Percentiles rank a stretch among this genome's conserved stretches.
phyloP scores from a whole-genome alignment of 352 stramenopile species.

The Pythium pyrilobum region DNA sequence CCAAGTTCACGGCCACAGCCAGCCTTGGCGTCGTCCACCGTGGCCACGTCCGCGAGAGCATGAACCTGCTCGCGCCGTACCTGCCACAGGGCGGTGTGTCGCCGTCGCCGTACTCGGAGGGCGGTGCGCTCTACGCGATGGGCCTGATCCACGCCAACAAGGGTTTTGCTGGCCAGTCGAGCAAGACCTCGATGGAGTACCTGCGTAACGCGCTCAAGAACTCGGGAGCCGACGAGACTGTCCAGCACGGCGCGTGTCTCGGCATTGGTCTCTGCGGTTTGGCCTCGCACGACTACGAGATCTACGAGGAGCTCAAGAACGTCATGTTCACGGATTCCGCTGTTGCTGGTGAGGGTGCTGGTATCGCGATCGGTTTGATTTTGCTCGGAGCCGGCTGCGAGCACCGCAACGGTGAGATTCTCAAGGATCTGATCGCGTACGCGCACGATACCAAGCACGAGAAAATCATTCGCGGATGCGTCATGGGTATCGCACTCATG shows the following conservation, averaged over 20 bases:
- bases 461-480: slow-evolving; percentile 99
- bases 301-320: slow-evolving; percentile 98
- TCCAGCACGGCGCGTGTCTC: slow-evolving; percentile 97
- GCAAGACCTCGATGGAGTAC: slow-evolving; percentile 82
- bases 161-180: slow-evolving; percentile 78
- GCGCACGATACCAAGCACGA: slow-evolving; percentile 98
- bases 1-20: slow-evolving; percentile 98
- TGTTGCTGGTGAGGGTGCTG: slow-evolving; percentile 96
- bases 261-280: slow-evolving; percentile 96
- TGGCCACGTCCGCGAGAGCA: slow-evolving; percentile 96
- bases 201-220: slow-evolving; percentile 82
- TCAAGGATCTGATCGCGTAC: slow-evolving; percentile 96
- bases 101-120: slow-evolving; percentile 95
- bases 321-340: slow-evolving; percentile 97
- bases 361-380: slow-evolving; percentile 97
- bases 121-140: slow-evolving; percentile 96
- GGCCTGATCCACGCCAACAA: slow-evolving; percentile 98
- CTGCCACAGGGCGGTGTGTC: slow-evolving; percentile 88
- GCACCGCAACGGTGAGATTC: slow-evolving; percentile 72
- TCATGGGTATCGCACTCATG: slow-evolving; percentile 98
- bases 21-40: slow-evolving; percentile 98
- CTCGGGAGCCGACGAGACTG: slow-evolving; percentile 92
- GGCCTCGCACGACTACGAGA: slow-evolving; percentile 90
- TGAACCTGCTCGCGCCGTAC: slow-evolving; percentile 97
- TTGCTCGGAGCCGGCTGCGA: slow-evolving; percentile 93